These are phyloP conservation scores for Scutellaria galericulata DNA, from an alignment of 257 asterid genomes.

Conservation along the genomic window DNA sequence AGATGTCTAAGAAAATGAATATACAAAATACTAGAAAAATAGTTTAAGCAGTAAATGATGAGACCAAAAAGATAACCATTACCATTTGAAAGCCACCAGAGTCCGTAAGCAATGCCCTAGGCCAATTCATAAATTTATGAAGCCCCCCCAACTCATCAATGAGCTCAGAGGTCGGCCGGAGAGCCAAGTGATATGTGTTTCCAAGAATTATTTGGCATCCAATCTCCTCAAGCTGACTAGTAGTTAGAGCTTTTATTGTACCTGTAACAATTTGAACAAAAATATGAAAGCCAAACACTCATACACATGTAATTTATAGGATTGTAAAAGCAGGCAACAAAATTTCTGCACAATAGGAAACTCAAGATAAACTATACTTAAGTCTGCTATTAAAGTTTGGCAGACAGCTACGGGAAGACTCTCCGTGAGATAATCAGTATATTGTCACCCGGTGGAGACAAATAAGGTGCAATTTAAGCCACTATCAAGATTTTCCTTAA, in stretches of 20 bases:
- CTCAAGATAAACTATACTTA: not conserved
- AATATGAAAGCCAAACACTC: not conserved
- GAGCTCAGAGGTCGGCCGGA: constrained; percentile 97
- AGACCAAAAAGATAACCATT: constrained; percentile 31
- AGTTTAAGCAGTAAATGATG: not conserved
- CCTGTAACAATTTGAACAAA: constrained; percentile 54
- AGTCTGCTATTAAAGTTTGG: not conserved
- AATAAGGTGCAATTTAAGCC: not conserved
- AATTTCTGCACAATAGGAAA: not conserved
- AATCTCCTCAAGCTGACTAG: constrained; percentile 91
- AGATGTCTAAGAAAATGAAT: not conserved
- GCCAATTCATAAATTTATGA: constrained; percentile 97
- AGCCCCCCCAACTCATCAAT: constrained; percentile 96
- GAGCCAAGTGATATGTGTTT: constrained; percentile 93
- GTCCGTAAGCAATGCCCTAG: constrained; percentile 94
- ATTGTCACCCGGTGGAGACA: not conserved
- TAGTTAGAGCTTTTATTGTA: constrained; percentile 88
- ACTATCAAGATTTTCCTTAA: not conserved
- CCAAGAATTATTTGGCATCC: constrained; percentile 99
- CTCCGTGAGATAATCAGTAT: not conserved
- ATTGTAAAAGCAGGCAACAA: not conserved
- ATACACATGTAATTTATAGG: not conserved
- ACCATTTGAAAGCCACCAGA: constrained; percentile 99
- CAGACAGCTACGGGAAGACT: not conserved
- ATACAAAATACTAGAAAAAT: not conserved